These are phyloP conservation scores for Macrocybe gigantea DNA, from an alignment of 768 basidiomycete species.

Conservation along the genomic window DNA sequence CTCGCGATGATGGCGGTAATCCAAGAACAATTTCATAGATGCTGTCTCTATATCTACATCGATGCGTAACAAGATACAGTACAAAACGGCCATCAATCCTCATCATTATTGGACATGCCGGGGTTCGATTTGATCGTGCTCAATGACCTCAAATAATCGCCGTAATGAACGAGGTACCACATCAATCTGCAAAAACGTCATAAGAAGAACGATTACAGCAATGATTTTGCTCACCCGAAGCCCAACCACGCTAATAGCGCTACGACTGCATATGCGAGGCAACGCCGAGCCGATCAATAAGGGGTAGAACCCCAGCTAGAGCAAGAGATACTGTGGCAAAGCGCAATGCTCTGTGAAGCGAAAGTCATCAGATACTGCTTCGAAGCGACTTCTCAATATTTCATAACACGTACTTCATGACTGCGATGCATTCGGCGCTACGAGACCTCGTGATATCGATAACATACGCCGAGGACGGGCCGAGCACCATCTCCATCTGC, in stretches of 20 bases:
- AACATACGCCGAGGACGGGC: constrained; percentile 38
- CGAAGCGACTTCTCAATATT: not conserved
- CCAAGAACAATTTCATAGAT: too few species aligned
- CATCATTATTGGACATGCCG: too few species aligned
- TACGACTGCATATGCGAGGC: constrained; percentile 8
- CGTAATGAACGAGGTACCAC: too few species aligned
- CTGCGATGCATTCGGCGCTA: constrained; percentile 47
- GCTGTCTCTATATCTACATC: too few species aligned
- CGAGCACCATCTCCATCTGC: constrained; percentile 33
- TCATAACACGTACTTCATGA: constrained; percentile 21
- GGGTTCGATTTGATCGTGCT: too few species aligned
- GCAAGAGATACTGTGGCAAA: constrained; percentile 4
- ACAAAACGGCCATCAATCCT: too few species aligned
- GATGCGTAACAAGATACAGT: too few species aligned
- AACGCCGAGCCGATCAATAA: constrained; percentile 11
- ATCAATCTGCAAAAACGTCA: too few species aligned
- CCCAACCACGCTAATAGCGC: constrained; percentile 13
- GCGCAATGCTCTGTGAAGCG: constrained; percentile 10
- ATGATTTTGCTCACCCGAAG: constrained; percentile 7
- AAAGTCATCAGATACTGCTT: not conserved
- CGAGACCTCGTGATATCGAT: constrained; percentile 43
- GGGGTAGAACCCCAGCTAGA: constrained; percentile 7
- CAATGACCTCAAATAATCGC: too few species aligned
- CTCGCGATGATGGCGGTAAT: too few species aligned
- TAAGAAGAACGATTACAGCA: too few species aligned